Percentiles rank a stretch among this genome's conserved stretches.
Conservation (phyloP, 2,329 filamentous ascomycete genomes). For the Gliomastix tumulicola region DNA sequence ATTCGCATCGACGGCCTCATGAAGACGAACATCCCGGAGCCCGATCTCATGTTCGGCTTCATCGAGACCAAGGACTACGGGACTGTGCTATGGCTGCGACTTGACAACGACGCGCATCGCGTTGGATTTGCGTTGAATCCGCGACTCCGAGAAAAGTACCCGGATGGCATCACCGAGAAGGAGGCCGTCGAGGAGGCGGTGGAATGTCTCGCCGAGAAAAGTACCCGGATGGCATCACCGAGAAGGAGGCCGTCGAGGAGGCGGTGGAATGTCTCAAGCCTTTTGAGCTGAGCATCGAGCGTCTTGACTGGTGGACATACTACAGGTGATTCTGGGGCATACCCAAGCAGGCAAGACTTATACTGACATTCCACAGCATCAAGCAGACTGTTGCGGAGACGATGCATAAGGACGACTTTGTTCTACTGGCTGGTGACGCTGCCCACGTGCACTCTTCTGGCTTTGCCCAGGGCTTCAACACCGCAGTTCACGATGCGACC, state of each 20-base stretch:
- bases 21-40: conserved; percentile 35
- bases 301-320: conserved; percentile 47
- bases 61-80: conserved; percentile 45
- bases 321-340: conserved; percentile 27
- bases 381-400: neutral
- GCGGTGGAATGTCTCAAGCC: conserved; percentile 34
- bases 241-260: conserved; percentile 47
- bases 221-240: conserved; percentile 22
- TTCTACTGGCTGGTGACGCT: conserved; percentile 27
- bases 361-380: neutral
- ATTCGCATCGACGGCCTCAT: conserved; percentile 43
- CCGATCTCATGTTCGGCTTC: conserved; percentile 18
- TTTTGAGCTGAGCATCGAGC: conserved; percentile 30
- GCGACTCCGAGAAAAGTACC: conserved; percentile 26
- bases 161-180: conserved; percentile 30
- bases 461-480: conserved; percentile 32
- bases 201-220: too few relatives aligned
- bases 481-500: conserved; percentile 26
- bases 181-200: conserved; percentile 46
- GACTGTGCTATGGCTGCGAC: conserved; percentile 46
- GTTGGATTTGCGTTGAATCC: conserved; percentile 45
- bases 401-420: neutral
- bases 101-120: conserved; percentile 44
- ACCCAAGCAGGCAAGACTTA: neutral
- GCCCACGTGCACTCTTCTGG: conserved; percentile 39